Evolutionary conservation across 495 filamentous ascomycete genomes (phyloP).

Genomic region (Aspergillus bridgeri): DNA sequence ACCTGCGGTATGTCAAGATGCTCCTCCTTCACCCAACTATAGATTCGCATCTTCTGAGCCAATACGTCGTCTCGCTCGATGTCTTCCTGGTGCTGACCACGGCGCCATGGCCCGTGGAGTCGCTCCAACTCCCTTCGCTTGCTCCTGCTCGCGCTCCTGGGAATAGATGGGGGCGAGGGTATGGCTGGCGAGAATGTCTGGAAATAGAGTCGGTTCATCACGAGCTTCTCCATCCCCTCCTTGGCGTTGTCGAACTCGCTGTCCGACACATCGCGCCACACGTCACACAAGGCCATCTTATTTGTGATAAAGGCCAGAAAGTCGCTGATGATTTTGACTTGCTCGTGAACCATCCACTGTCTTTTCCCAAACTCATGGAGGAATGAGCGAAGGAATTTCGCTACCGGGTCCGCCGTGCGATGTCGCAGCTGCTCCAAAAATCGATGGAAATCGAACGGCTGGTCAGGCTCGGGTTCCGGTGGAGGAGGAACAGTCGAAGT

Average conservation of each 20-base stretch:
- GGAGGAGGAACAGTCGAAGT: conserved; percentile 58
- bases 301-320: conserved; percentile 97
- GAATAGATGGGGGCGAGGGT: conserved; percentile 70
- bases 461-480: conserved; percentile 82
- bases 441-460: conserved; percentile 96
- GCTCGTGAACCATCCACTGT: conserved; percentile 99
- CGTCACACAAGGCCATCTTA: conserved; percentile 97
- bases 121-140: conserved; percentile 66
- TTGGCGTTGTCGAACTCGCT: conserved; percentile 97
- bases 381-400: conserved; percentile 92
- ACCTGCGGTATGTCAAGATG: conserved; percentile 93
- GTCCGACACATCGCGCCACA: conserved; percentile 94
- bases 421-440: conserved; percentile 95
- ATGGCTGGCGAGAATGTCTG: conserved; percentile 97
- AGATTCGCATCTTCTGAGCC: conserved; percentile 93
- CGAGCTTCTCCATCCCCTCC: conserved; percentile 99
- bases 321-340: conserved; percentile 97
- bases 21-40: conserved; percentile 89
- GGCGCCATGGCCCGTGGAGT: conserved; percentile 72
- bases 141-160: conserved; percentile 57
- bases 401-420: conserved; percentile 93
- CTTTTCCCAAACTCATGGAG: conserved; percentile 93
- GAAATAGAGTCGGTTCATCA: conserved; percentile 96
- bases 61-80: conserved; percentile 94
- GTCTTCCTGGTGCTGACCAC: conserved; percentile 97